Evolutionary conservation across 306 rosid species (phyloP).

Genomic region (Macrotyloma uniflorum): DNA sequence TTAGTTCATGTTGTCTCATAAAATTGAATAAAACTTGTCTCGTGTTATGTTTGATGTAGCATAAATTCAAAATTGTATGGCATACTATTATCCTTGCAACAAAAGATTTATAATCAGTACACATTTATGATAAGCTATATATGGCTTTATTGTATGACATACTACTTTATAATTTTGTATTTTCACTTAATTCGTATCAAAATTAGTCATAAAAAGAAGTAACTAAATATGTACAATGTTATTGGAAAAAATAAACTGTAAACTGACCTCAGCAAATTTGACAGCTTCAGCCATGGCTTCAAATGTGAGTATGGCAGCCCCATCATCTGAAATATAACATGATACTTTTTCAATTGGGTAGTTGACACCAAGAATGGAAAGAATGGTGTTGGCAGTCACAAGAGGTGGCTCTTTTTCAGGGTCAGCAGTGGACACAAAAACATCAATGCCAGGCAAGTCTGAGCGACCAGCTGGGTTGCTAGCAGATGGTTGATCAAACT

Average conservation of each 20-base stretch:
- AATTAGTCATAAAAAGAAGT: too few species aligned
- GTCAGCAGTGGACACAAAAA: constrained; percentile 25
- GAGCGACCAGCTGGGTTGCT: constrained; percentile 8
- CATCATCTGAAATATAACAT: constrained; percentile 23
- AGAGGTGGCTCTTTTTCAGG: constrained; percentile 25
- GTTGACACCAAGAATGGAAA: constrained; percentile 4
- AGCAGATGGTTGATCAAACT: not conserved
- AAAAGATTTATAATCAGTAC: not conserved
- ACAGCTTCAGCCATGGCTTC: constrained; percentile 32
- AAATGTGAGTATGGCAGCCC: constrained; percentile 21
- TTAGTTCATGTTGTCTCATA: not conserved
- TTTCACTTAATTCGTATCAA: too few species aligned
- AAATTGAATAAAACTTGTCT: not conserved
- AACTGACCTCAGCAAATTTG: constrained; percentile 21
- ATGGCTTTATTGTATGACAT: too few species aligned
- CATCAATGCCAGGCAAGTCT: constrained; percentile 14
- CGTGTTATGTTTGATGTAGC: not conserved
- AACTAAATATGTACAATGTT: too few species aligned
- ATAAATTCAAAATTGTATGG: not conserved
- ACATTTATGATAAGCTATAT: too few species aligned
- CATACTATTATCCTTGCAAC: not conserved
- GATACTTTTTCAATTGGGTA: constrained; percentile 1
- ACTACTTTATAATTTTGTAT: too few species aligned
- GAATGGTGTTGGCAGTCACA: constrained; percentile 28
- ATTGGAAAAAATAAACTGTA: too few species aligned